Conservation (phyloP, 2,329 filamentous ascomycete genomes). For the Rosellinia necatrix region DNA sequence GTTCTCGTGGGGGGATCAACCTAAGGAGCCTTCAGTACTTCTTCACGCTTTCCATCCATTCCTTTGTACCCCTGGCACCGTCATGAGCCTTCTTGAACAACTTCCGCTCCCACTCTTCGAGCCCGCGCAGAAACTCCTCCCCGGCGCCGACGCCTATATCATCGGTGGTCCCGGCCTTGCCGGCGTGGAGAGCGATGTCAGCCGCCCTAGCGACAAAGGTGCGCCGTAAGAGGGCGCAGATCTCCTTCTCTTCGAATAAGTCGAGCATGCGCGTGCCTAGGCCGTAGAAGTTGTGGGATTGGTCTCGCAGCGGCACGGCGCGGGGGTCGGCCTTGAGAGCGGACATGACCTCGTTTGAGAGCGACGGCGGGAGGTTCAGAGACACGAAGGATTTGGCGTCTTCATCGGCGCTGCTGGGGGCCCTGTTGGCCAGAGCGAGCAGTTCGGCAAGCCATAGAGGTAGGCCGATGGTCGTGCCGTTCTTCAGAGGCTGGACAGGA, state of each 20-base stretch:
- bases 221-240: conserved; percentile 75
- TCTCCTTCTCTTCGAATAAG: conserved; percentile 79
- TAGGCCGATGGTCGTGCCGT: conserved; percentile 78
- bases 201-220: conserved; percentile 81
- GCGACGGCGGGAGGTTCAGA: conserved; percentile 78
- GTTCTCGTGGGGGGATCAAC: too few species aligned
- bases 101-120: conserved; percentile 88
- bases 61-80: conserved; percentile 69
- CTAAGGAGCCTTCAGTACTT: conserved; percentile 43
- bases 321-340: conserved; percentile 89
- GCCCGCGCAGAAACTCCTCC: conserved; percentile 81
- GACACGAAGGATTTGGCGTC: conserved; percentile 67
- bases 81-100: conserved; percentile 77
- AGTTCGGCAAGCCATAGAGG: conserved; percentile 96
- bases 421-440: conserved; percentile 71
- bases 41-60: conserved; percentile 70
- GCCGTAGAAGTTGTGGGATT: conserved; percentile 86
- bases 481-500: conserved; percentile 70
- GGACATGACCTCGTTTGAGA: conserved; percentile 80
- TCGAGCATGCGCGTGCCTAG: conserved; percentile 86
- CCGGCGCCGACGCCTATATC: conserved; percentile 59
- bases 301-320: conserved; percentile 79
- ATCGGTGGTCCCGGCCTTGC: conserved; percentile 75
- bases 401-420: conserved; percentile 43
- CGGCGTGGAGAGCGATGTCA: conserved; percentile 86